Percentiles rank a stretch among this genome's conserved stretches.
Evolutionary conservation across 2,329 filamentous ascomycete genomes (phyloP).

Genomic region (Clarireedia monteithiana): DNA sequence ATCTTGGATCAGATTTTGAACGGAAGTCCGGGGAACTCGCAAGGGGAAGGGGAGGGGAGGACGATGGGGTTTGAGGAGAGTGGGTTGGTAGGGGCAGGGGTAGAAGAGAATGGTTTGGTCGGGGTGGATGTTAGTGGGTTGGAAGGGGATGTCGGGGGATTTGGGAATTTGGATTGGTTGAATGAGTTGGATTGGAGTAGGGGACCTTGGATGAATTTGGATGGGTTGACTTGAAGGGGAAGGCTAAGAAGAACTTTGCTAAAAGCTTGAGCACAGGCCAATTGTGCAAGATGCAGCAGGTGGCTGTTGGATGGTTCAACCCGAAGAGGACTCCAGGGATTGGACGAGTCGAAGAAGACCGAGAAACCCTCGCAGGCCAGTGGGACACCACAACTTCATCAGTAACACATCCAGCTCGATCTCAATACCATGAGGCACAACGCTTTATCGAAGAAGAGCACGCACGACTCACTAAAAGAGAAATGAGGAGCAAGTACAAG

Average conservation of each 20-base stretch:
- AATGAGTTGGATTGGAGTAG: conserved; percentile 27
- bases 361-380: too few species aligned
- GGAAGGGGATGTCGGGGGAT: conserved; percentile 14
- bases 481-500: too few species aligned
- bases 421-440: too few species aligned
- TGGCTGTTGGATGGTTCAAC: too few species aligned
- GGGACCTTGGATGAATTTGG: conserved; percentile 26
- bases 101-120: neutral
- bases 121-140: conserved; percentile 11
- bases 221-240: conserved; percentile 7
- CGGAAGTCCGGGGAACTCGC: neutral
- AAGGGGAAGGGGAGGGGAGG: neutral
- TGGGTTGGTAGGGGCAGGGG: neutral
- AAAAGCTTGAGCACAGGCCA: too few species aligned
- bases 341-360: too few species aligned
- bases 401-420: too few species aligned
- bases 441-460: too few species aligned
- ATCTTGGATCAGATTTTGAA: conserved; percentile 41
- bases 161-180: conserved; percentile 27
- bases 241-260: neutral
- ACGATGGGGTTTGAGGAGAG: neutral
- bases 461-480: too few species aligned
- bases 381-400: too few species aligned
- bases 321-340: too few species aligned
- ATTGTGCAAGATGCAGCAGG: too few species aligned